These are phyloP conservation scores for Xylariomycetidae sp. DNA, from an alignment of 2,329 filamentous ascomycete species.

Conservation along the genomic window DNA sequence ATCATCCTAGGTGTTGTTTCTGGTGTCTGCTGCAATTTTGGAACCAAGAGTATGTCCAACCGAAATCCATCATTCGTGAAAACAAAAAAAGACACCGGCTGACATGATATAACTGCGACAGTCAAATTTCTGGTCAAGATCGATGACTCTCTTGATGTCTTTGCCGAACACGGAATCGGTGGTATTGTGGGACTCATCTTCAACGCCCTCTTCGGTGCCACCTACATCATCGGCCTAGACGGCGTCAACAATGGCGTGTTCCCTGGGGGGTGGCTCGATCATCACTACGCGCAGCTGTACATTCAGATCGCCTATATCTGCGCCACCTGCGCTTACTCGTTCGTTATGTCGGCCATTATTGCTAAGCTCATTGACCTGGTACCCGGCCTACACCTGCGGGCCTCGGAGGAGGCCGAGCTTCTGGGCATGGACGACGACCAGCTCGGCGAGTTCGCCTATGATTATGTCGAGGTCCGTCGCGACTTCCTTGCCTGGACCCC, in stretches of 20 bases:
- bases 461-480: conserved; percentile 83
- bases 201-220: conserved; percentile 67
- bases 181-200: conserved; percentile 67
- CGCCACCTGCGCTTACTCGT: conserved; percentile 62
- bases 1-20: conserved; percentile 62
- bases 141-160: conserved; percentile 68
- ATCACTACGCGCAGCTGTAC: conserved; percentile 70
- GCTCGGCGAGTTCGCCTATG: conserved; percentile 85
- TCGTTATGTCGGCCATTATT: conserved; percentile 68
- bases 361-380: conserved; percentile 71
- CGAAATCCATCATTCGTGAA: background rate
- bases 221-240: conserved; percentile 69
- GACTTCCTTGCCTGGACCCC: conserved; percentile 88
- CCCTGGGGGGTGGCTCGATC: conserved; percentile 68
- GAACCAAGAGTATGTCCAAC: conserved; percentile 48
- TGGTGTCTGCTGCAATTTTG: conserved; percentile 64
- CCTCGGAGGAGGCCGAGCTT: conserved; percentile 76
- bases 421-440: conserved; percentile 88
- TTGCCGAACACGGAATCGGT: conserved; percentile 66
- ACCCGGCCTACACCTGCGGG: conserved; percentile 74
- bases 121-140: conserved; percentile 60
- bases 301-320: conserved; percentile 75
- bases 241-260: conserved; percentile 65
- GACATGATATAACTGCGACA: conserved; percentile 16
- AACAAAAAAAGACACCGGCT: conserved; percentile 3